Conservation (phyloP, 2,329 filamentous ascomycete genomes). For the Intubia oerlemansii region DNA sequence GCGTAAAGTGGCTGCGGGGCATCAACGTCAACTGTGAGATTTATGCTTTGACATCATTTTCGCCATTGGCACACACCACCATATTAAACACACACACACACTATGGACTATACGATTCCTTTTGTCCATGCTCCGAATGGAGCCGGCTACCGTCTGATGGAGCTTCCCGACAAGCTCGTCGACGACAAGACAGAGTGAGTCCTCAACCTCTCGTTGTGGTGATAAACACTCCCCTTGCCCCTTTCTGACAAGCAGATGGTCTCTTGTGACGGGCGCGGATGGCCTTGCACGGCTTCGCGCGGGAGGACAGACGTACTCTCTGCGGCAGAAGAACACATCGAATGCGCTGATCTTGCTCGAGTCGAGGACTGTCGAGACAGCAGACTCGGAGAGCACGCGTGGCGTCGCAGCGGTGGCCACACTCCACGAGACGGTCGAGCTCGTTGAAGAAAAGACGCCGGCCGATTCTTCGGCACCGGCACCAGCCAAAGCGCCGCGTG, state of each 20-base stretch:
- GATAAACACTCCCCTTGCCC: background rate
- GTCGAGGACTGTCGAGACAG: slow-evolving; percentile 13
- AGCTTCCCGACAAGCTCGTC: slow-evolving; percentile 37
- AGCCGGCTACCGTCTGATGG: slow-evolving; percentile 35
- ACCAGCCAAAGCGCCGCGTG: slow-evolving; percentile 19
- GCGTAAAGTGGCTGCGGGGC: too few relatives aligned
- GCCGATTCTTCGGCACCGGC: slow-evolving; percentile 6
- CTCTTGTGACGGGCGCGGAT: slow-evolving; percentile 23
- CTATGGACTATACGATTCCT: too few relatives aligned
- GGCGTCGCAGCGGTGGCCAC: slow-evolving; percentile 29
- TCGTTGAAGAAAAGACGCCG: slow-evolving; percentile 21
- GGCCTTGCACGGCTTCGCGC: slow-evolving; percentile 30
- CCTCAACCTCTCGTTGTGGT: background rate
- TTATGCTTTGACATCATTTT: too few relatives aligned
- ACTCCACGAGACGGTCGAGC: slow-evolving; percentile 40
- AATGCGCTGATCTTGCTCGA: slow-evolving; percentile 43
- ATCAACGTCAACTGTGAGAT: too few relatives aligned
- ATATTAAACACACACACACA: too few relatives aligned
- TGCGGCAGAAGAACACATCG: slow-evolving; percentile 46
- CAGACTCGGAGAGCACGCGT: slow-evolving; percentile 5
- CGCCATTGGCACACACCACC: too few relatives aligned
- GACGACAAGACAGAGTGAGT: slow-evolving; percentile 25
- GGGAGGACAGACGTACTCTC: slow-evolving; percentile 29
- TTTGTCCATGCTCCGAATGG: slow-evolving; percentile 27
- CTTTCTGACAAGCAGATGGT: slow-evolving; percentile 6